Base-by-base conservation (phyloP, 331 rosid genomes). In the Spiraea crenata region DNA sequence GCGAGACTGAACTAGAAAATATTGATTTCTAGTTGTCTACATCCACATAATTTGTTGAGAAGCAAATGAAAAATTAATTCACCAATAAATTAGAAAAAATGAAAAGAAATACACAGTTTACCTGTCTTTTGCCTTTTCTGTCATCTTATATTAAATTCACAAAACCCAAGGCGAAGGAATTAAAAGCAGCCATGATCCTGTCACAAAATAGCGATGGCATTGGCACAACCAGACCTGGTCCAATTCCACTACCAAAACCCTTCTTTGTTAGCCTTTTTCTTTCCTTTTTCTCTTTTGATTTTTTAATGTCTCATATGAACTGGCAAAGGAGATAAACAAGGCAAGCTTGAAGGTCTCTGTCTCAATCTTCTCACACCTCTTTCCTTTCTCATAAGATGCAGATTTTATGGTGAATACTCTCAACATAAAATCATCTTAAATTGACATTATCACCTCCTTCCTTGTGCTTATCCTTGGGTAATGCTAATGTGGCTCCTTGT, bases 321-420 rank as follows among this genome's bases (percentile, higher is more conserved):
- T 82, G 93, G 75, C 93, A 81, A 59, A 80, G 71, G 63, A 34
- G 52, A 73, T 71, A 69, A 66, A 85, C 67, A 80, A 63, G 57
- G 57, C 58, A 6, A 49, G 55, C 76, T 72, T 82, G 70, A 72
- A 66, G 59, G 79, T 85, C 71, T 74, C 78, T 57, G 75, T 78
- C 66, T 67, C 75, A 76, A 63, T 76, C 80, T 74, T 50, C 74
- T 45, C 1, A 1, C 31, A 34, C 66, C 55, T 67, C 38, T 67
- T 35, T 65, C 67, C 69, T 50, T 12, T 42, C 61, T 62, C 45
- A 3, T 46, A 58, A 49, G 77, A 74, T 76, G 76, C 84, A 58
- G 73, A 64, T 65, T 80, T 78, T 58, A 59, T 75, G 73, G 74
- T 69, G 76, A 50, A 55, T 25, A 10, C 7, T 4, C 7, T 67